Evolutionary conservation across 2,329 filamentous ascomycete genomes (phyloP), one percentile per base, ranked within the genome.

Genomic region (Pseudogymnoascus sp.): DNA sequence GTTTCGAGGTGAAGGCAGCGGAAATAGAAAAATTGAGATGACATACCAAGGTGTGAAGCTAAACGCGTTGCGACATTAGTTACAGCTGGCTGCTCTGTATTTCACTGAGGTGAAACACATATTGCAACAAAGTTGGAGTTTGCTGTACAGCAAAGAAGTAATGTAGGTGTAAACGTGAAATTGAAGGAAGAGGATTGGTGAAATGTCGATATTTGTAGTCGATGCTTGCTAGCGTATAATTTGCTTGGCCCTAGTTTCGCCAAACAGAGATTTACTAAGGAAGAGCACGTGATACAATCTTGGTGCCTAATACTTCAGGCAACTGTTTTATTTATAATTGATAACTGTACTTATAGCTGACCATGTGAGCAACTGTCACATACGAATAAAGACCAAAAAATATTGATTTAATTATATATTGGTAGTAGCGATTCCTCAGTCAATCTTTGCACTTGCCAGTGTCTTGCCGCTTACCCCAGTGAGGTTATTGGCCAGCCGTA

Each of bases 401-500:
- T 8, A 11, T 33, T 33, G 9, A 33, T 33, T 33, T 33, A 33
- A 33, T 33, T 10, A 11, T 33, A 33, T 33, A 7, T 10, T 11
- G 10, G 31, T 33, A 33, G 31, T 33, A 10, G 17, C 11, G n/a
- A 21, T 15, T 6, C 4, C n/a, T 35, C 28, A 57, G 2, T 93
- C 90, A 70, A 92, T 85, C 77, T 90, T 91, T 19, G 90, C 90
- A 70, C 82, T 86, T 65, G 87, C 86, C 47, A 93, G 79, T 70
- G 83, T 85, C 66, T 82, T 82, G 61, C 86, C 83, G 62, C 81
- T 82, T 10, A 89, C 88, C 65, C 87, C 89, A 67, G 82, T 84
- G 63, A 96, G 81, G 69, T 96, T 93, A 76, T 96, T 96, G 67
- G 91, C 87, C 67, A 95, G 84, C 65, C 86, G 86, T 65, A 90